Conservation (phyloP, 2,329 filamentous ascomycete species). For the Colletotrichum tropicicola region DNA sequence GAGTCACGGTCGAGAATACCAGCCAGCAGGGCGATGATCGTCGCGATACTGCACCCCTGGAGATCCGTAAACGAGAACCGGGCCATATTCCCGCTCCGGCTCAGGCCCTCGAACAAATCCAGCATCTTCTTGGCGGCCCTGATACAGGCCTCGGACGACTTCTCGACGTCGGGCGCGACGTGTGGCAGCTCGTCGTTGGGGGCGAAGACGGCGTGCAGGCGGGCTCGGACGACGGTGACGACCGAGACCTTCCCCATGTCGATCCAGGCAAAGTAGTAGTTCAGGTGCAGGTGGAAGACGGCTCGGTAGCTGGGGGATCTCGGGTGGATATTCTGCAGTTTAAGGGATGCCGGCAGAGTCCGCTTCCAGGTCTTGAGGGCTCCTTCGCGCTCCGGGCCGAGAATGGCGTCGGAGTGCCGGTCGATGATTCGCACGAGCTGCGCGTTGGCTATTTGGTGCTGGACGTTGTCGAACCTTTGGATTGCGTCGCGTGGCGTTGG, state of each 20-base stretch:
- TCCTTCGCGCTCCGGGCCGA: constrained; percentile 20
- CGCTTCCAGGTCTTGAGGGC: constrained; percentile 43
- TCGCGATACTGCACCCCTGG: constrained; percentile 48
- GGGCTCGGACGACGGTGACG: constrained; percentile 40
- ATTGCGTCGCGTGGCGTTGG: constrained; percentile 31
- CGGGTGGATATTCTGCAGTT: constrained; percentile 38
- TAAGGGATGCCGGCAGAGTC: constrained; percentile 37
- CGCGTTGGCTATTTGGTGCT: constrained; percentile 41
- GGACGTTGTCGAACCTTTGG: constrained; percentile 43
- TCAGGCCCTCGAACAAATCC: constrained; percentile 40
- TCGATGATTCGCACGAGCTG: constrained; percentile 41
- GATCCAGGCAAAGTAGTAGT: constrained; percentile 48
- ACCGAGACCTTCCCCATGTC: constrained; percentile 45
- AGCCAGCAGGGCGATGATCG: constrained; percentile 43
- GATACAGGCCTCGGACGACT: constrained; percentile 37
- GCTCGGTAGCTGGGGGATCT: constrained; percentile 40
- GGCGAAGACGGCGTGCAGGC: constrained; percentile 33
- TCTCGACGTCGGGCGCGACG: constrained; percentile 25
- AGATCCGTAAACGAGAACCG: constrained; percentile 49
- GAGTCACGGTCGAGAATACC: constrained; percentile 45
- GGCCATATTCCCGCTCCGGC: constrained; percentile 39
- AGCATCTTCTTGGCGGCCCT: constrained; percentile 43
- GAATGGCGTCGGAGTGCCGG: constrained; percentile 34
- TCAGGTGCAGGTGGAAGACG: constrained; percentile 44
- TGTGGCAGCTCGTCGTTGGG: not conserved